Percentiles rank a stretch among this genome's conserved stretches.
Conservation (phyloP, 2,329 filamentous ascomycete species). For the Proliferodiscus dingleyae region DNA sequence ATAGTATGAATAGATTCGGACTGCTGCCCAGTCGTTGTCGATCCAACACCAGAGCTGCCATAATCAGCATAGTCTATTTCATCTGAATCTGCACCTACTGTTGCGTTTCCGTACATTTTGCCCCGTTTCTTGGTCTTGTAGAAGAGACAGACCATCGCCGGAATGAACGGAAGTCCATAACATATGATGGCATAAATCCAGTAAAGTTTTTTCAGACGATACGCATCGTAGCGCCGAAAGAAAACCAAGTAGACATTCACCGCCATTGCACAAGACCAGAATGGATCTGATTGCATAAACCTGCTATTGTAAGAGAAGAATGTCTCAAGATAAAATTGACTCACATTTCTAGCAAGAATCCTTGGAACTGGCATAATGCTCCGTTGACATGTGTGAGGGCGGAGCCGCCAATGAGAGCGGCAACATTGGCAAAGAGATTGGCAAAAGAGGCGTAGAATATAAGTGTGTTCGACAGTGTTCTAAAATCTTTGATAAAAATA, state of each 20-base stretch:
- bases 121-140: slow-evolving; percentile 34
- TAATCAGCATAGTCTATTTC: slow-evolving; percentile 41
- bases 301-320: slow-evolving; percentile 52
- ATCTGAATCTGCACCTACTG: slow-evolving; percentile 13
- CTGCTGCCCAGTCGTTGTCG: slow-evolving; percentile 57
- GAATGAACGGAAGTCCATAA: slow-evolving; percentile 52
- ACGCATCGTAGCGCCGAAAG: slow-evolving; percentile 48
- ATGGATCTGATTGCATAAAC: slow-evolving; percentile 47
- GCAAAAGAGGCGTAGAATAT: slow-evolving; percentile 58
- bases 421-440: slow-evolving; percentile 54
- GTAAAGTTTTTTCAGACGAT: slow-evolving; percentile 47
- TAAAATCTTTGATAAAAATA: slow-evolving; percentile 60
- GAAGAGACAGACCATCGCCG: slow-evolving; percentile 50
- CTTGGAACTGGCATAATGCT: slow-evolving; percentile 63
- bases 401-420: slow-evolving; percentile 49
- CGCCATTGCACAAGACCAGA: slow-evolving; percentile 57
- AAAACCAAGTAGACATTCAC: slow-evolving; percentile 58
- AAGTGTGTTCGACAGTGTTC: slow-evolving; percentile 71
- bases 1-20: slow-evolving; percentile 73
- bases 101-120: slow-evolving; percentile 36
- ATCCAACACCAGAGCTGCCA: slow-evolving; percentile 77
- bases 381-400: slow-evolving; percentile 29
- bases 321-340: background rate
- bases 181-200: slow-evolving; percentile 49
- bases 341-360: slow-evolving; percentile 73